Evolutionary conservation across 1,284 basidiomycete genomes (phyloP).

Genomic region (Cryptococcus neoformans): DNA sequence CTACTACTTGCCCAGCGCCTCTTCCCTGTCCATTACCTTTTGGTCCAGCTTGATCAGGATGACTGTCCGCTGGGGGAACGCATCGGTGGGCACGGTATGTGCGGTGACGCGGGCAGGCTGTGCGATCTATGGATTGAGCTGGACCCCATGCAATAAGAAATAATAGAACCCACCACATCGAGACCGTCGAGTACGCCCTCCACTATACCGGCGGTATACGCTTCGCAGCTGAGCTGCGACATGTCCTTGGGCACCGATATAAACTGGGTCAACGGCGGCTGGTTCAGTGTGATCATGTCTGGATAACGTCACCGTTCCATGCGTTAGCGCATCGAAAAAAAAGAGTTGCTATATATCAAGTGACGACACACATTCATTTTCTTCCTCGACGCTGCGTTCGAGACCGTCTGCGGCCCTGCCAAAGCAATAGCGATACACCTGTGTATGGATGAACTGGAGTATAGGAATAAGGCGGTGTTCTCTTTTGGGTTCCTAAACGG

Average conservation of each 20-base stretch:
- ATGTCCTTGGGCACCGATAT: constrained; percentile 95
- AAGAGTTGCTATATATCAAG: not conserved
- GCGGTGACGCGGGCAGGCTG: constrained; percentile 97
- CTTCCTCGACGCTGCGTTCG: constrained; percentile 91
- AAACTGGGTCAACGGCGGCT: constrained; percentile 82
- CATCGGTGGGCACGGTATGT: constrained; percentile 81
- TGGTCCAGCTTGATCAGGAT: constrained; percentile 93
- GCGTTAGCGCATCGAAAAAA: not conserved
- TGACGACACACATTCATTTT: constrained; percentile 78
- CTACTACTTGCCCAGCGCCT: constrained; percentile 56
- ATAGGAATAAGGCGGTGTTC: constrained; percentile 84
- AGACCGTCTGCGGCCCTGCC: constrained; percentile 90
- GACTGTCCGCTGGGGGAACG: constrained; percentile 78
- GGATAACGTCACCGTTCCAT: constrained; percentile 1
- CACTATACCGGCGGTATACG: constrained; percentile 93
- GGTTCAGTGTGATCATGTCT: constrained; percentile 99
- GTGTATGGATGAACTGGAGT: constrained; percentile 86
- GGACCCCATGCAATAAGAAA: not conserved
- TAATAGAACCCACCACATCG: constrained; percentile 66
- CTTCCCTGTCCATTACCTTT: constrained; percentile 83
- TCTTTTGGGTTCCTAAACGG: constrained; percentile 73
- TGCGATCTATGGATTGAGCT: too few species aligned
- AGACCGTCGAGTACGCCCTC: constrained; percentile 95
- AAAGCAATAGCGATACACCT: constrained; percentile 92
- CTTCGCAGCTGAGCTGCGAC: constrained; percentile 90